Evolutionary conservation across 2,329 filamentous ascomycete species (phyloP).

Genomic region (Lecanicillium sp.): DNA sequence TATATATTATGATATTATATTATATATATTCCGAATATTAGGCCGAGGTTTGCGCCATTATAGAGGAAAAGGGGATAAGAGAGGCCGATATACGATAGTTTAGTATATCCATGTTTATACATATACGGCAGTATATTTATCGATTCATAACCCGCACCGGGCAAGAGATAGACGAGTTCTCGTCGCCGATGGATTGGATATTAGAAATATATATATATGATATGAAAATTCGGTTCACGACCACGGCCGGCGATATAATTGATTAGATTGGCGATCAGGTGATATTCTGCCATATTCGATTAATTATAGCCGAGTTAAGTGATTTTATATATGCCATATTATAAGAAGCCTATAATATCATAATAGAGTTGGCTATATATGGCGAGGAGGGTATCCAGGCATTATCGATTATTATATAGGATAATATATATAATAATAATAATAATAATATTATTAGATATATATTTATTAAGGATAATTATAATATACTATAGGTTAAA

Average conservation of each 20-base stretch:
- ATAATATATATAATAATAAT: not conserved
- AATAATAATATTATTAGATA: not conserved
- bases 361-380: not conserved
- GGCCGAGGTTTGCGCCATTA: too few relatives aligned
- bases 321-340: not conserved
- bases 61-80: not conserved
- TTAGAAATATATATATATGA: slow-evolving; percentile 1
- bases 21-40: not conserved
- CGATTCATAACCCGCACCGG: not conserved
- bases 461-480: not conserved
- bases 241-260: not conserved
- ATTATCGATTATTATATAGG: not conserved
- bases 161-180: not conserved
- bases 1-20: not conserved
- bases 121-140: not conserved
- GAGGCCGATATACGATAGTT: not conserved
- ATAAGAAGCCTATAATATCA: not conserved
- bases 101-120: too few relatives aligned
- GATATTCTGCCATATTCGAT: not conserved
- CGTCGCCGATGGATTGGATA: not conserved
- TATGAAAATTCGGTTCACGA: slow-evolving; percentile 1
- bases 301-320: not conserved
- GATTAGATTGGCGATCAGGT: not conserved
- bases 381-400: not conserved
- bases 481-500: not conserved